These are phyloP conservation scores for Nannochloris sp. DNA, from an alignment of 139 green algal genomes.

Conservation along the genomic window DNA sequence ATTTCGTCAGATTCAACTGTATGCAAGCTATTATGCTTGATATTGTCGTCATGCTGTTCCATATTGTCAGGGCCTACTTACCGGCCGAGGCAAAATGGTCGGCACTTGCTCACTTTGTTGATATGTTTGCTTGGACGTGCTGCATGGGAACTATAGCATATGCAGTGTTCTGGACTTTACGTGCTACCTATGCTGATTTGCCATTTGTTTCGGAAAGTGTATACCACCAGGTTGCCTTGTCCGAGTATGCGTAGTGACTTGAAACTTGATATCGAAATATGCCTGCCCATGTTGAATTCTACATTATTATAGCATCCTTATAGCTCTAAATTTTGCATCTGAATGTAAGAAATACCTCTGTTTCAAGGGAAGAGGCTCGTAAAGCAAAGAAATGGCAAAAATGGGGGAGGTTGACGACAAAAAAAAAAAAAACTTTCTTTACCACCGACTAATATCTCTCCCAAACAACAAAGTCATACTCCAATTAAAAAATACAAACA, in stretches of 20 bases:
- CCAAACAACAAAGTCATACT: slow-evolving; percentile 52
- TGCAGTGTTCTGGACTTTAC: slow-evolving; percentile 41
- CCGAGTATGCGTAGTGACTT: slow-evolving; percentile 24
- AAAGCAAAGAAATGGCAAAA: background rate
- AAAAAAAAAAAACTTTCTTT: background rate
- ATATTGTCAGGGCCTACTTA: slow-evolving; percentile 53
- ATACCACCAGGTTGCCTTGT: slow-evolving; percentile 61
- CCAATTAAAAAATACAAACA: slow-evolving; percentile 54
- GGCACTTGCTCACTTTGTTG: slow-evolving; percentile 36
- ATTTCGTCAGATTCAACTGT: slow-evolving; percentile 74
- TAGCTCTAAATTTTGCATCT: too few species aligned
- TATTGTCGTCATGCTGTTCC: slow-evolving; percentile 66
- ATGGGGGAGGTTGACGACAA: too few species aligned
- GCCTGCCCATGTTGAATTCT: background rate
- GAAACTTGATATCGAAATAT: background rate
- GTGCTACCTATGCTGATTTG: slow-evolving; percentile 61
- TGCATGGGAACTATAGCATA: slow-evolving; percentile 41
- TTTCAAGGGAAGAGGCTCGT: too few species aligned
- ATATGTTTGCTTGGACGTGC: slow-evolving; percentile 41
- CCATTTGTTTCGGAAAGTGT: slow-evolving; percentile 60
- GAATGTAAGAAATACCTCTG: too few species aligned
- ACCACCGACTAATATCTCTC: background rate
- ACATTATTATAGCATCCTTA: too few species aligned
- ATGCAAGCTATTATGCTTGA: slow-evolving; percentile 72
- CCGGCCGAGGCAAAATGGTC: slow-evolving; percentile 55